Evolutionary conservation across 768 basidiomycete species (phyloP).

Genomic region (Termitomyces bulborhizus): DNA sequence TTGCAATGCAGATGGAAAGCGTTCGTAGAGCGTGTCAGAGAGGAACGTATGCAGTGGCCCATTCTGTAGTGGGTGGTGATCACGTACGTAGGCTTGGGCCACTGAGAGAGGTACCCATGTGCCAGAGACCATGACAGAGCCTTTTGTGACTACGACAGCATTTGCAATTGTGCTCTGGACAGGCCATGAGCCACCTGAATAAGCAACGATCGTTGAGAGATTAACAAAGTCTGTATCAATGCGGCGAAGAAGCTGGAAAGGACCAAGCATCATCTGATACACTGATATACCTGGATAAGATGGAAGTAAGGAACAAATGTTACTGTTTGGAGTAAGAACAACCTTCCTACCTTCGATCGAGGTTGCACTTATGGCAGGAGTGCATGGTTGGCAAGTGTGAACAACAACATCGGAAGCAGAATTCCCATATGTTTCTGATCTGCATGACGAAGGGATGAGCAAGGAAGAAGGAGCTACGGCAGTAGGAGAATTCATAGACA

Average conservation of each 20-base stretch:
- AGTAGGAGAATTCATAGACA: slow-evolving; percentile 32
- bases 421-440: slow-evolving; percentile 26
- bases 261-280: slow-evolving; percentile 60
- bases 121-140: slow-evolving; percentile 49
- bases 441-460: slow-evolving; percentile 26
- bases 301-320: slow-evolving; percentile 1
- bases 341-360: slow-evolving; percentile 57
- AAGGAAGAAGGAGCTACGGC: slow-evolving; percentile 25
- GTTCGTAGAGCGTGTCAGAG: slow-evolving; percentile 53
- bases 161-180: slow-evolving; percentile 34
- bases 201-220: slow-evolving; percentile 49
- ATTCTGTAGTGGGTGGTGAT: slow-evolving; percentile 32
- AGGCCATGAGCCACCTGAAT: slow-evolving; percentile 34
- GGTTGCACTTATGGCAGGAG: slow-evolving; percentile 57
- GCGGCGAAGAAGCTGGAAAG: slow-evolving; percentile 55
- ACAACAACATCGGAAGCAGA: slow-evolving; percentile 37
- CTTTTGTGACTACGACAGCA: slow-evolving; percentile 45
- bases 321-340: neutral
- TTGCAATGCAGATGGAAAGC: slow-evolving; percentile 56
- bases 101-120: slow-evolving; percentile 64
- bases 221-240: slow-evolving; percentile 80
- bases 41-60: slow-evolving; percentile 50
- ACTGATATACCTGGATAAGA: slow-evolving; percentile 56
- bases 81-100: slow-evolving; percentile 46
- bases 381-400: slow-evolving; percentile 58